phyloP scores from a whole-genome alignment of 2,329 filamentous ascomycete genomes.

The Pseudocercospora fuligena region DNA sequence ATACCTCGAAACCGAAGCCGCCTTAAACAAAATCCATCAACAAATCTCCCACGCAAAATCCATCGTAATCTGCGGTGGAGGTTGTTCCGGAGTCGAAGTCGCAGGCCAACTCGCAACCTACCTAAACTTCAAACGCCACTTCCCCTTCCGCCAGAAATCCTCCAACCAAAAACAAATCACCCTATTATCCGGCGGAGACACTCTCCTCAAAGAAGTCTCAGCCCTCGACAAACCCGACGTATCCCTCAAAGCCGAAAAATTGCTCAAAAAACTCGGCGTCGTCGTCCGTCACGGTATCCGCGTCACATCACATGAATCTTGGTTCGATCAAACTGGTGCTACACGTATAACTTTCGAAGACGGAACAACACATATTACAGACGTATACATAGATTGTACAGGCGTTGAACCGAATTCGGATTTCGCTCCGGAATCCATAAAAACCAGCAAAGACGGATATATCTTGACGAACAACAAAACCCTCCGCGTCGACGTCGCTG shows the following conservation, averaged over 20 bases:
- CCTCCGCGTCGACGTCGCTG: constrained; percentile 37
- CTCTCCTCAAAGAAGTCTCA: constrained; percentile 36
- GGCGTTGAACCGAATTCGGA: constrained; percentile 41
- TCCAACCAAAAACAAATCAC: constrained; percentile 37
- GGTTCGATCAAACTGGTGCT: constrained; percentile 31
- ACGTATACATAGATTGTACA: constrained; percentile 45
- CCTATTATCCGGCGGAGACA: constrained; percentile 38
- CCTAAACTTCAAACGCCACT: constrained; percentile 36
- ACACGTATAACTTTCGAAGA: constrained; percentile 37
- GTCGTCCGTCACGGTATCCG: constrained; percentile 38
- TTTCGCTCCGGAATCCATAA: constrained; percentile 37
- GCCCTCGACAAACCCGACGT: constrained; percentile 30
- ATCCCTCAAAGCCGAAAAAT: constrained; percentile 39
- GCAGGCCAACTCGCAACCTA: constrained; percentile 45
- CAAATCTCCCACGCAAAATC: constrained; percentile 35
- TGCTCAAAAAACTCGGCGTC: constrained; percentile 40
- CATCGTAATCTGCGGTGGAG: constrained; percentile 45
- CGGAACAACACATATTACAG: constrained; percentile 39
- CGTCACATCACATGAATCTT: constrained; percentile 29
- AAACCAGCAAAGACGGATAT: constrained; percentile 36
- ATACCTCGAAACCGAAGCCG: constrained; percentile 42
- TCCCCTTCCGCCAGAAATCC: constrained; percentile 21
- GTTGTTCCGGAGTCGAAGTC: constrained; percentile 44
- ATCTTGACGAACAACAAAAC: constrained; percentile 36
- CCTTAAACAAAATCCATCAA: constrained; percentile 39